phyloP scores from a whole-genome alignment of 192 early-diverging fungal genomes.

The Chytriomyces hyalinus region DNA sequence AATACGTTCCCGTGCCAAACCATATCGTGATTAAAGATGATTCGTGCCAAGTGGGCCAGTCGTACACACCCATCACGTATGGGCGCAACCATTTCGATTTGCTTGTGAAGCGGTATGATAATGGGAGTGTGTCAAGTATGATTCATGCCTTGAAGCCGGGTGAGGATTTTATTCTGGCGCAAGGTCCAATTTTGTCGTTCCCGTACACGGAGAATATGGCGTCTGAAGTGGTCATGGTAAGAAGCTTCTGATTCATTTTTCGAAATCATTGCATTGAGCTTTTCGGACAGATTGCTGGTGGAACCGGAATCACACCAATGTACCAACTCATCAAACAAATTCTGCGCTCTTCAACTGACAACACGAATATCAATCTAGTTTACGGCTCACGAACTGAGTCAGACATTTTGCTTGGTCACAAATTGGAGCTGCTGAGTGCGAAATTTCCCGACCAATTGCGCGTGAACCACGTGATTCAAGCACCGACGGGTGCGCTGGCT shows the following conservation, averaged over 20 bases:
- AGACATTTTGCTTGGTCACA: slow-evolving; percentile 84
- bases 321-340: slow-evolving; percentile 89
- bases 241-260: slow-evolving; percentile 59
- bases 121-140: slow-evolving; percentile 60
- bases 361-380: slow-evolving; percentile 81
- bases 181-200: slow-evolving; percentile 78
- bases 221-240: slow-evolving; percentile 77
- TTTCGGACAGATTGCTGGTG: slow-evolving; percentile 75
- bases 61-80: slow-evolving; percentile 79
- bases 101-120: slow-evolving; percentile 78
- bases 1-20: slow-evolving; percentile 42
- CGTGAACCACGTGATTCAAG: slow-evolving; percentile 84
- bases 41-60: slow-evolving; percentile 66
- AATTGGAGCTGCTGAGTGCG: slow-evolving; percentile 78
- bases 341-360: slow-evolving; percentile 80
- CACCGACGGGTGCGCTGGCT: slow-evolving; percentile 9
- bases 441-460: slow-evolving; percentile 74
- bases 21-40: slow-evolving; percentile 67
- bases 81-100: slow-evolving; percentile 73
- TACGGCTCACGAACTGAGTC: slow-evolving; percentile 86
- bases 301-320: slow-evolving; percentile 94
- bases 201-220: slow-evolving; percentile 68
- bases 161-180: slow-evolving; percentile 39
- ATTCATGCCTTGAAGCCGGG: slow-evolving; percentile 32
- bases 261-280: not conserved